Evolutionary conservation across 768 basidiomycete species (phyloP).

Genomic region (Clavulina sp.): DNA sequence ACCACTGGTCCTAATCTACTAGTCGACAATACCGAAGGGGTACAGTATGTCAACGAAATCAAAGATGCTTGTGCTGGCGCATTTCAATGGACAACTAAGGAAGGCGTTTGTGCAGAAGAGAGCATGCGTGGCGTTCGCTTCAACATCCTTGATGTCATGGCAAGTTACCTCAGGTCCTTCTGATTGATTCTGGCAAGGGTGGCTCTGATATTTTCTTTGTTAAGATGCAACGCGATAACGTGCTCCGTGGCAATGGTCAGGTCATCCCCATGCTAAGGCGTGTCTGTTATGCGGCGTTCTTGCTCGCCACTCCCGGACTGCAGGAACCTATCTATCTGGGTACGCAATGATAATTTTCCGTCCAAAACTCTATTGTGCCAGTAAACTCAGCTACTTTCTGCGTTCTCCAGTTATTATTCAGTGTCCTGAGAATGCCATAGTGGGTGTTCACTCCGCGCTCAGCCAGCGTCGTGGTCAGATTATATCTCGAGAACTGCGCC

Average conservation of each 20-base stretch:
- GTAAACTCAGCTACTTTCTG: conserved; percentile 10
- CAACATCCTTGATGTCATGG: conserved; percentile 92
- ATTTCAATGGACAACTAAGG: conserved; percentile 99
- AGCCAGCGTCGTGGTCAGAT: conserved; percentile 98
- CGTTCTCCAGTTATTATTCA: conserved; percentile 70
- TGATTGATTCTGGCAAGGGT: not conserved
- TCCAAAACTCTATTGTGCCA: no score
- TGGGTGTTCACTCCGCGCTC: conserved; percentile 85
- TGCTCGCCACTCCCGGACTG: conserved; percentile 78
- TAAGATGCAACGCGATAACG: conserved; percentile 92
- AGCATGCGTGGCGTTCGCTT: conserved; percentile 96
- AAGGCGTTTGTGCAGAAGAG: conserved; percentile 92
- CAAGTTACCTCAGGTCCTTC: conserved; percentile 8
- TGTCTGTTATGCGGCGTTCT: conserved; percentile 85
- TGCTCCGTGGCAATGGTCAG: conserved; percentile 98
- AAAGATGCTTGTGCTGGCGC: conserved; percentile 99
- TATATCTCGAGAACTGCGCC: conserved; percentile 90
- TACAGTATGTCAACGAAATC: conserved; percentile 98
- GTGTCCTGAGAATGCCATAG: conserved; percentile 92
- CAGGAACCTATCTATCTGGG: conserved; percentile 95
- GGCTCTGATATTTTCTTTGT: not conserved
- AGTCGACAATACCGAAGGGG: conserved; percentile 97
- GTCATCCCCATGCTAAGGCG: conserved; percentile 94
- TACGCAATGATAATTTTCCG: conserved; percentile 19
- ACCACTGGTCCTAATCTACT: conserved; percentile 92